Base-by-base conservation (phyloP, 306 rosid genomes). In the Cicer cuneatum region DNA sequence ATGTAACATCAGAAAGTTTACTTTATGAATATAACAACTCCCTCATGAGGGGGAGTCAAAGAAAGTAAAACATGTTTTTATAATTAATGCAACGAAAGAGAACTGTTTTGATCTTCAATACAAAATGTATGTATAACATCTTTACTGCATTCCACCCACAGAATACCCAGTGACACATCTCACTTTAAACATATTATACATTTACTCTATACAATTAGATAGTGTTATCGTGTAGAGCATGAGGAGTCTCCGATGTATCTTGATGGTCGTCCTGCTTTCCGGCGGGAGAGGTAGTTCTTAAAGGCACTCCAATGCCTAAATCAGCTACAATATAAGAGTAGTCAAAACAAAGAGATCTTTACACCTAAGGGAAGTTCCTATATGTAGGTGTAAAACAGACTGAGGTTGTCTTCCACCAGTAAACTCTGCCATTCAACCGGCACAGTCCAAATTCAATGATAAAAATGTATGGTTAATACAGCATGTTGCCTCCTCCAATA, bases 1-100 rank as follows among this genome's bases (percentile, higher is more conserved):
- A 62, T 76, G 38, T 13, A 74, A 48, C 59, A 60, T 72, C 48
- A 16, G 33, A 54, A 80, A 29, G 58, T 63, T 47, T 65, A 33
- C 9, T 66, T 67, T 49, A 13, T 72, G 54, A 60, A 46, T 33
- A 40, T n/a, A 59, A 45, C 46, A 63, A 63, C 18, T 49, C 46
- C 51, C 76, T 72, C 67, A 40, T 15, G 14, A 58, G 66, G 15
- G 35, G 52, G 45, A 57, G 59, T 24, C 41, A 58, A 24, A 57
- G 40, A 57, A 11, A 29, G 64, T 11, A 3, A 62, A 16, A 53
- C 35, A 14, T 10, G 45, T 1, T 4, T 70, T 57, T 77, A 16
- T 38, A 48, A 63, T 57, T 43, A 12, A 58, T 16, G 33, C 18
- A 57, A 45, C 47, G 71, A 47, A 54, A 18, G 67, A 74, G 29